Conservation (phyloP, 2,329 filamentous ascomycete genomes). For the Emergomyces orientalis region DNA sequence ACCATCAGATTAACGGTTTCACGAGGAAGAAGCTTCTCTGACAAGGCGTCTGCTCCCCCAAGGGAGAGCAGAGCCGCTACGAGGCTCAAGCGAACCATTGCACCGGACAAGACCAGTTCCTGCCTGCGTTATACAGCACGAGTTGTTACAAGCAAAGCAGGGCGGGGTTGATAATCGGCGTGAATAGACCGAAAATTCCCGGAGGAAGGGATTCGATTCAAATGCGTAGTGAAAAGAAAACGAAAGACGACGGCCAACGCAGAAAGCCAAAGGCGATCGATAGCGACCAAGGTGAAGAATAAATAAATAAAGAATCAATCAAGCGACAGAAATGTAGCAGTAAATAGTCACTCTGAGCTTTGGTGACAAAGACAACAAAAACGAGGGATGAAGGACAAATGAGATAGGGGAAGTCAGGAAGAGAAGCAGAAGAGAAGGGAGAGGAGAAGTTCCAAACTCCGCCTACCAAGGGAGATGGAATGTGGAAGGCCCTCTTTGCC, state of each 20-base stretch:
- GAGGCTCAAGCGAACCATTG: conserved; percentile 12
- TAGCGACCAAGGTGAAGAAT: neutral
- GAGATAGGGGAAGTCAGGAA: neutral
- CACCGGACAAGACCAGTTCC: neutral
- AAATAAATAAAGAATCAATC: neutral
- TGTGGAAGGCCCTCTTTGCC: neutral
- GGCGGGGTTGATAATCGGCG: neutral
- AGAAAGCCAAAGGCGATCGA: neutral
- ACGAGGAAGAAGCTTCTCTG: conserved; percentile 11
- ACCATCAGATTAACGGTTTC: conserved; percentile 15
- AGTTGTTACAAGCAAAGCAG: neutral
- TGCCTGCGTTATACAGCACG: neutral
- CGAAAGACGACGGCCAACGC: neutral
- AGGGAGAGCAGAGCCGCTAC: conserved; percentile 14
- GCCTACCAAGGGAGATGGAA: neutral
- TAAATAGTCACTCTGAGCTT: neutral
- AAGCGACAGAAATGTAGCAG: neutral
- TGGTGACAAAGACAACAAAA: neutral
- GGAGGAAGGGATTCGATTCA: neutral
- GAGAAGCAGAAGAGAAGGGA: neutral
- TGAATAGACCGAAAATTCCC: neutral
- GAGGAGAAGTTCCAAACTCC: neutral
- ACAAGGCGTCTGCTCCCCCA: conserved; percentile 11
- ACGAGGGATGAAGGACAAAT: neutral
- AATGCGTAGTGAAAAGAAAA: neutral